Base-by-base conservation (phyloP, 2,329 filamentous ascomycete genomes). In the Nemania bipapillata region DNA sequence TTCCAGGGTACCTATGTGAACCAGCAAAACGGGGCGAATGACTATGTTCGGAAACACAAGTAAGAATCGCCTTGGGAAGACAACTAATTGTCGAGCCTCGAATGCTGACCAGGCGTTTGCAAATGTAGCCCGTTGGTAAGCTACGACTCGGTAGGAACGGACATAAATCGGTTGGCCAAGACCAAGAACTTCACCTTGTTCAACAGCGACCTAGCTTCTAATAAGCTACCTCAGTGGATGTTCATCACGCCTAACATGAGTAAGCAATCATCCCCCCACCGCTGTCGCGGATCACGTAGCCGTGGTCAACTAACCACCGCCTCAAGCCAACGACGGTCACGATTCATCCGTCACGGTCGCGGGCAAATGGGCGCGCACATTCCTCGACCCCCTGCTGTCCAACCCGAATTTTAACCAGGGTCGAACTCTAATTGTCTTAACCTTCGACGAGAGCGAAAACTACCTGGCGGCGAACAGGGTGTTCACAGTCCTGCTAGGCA, bases 21-120 rank as follows among this genome's bases (percentile, higher is more conserved):
- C 71, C 85, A 85, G 65, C 74, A 85, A 70, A 88, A 83, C 0
- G 82, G 82, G 3, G 82, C 84, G 28, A 87, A 90, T 69, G 85
- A 86, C 78, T 91, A 91, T 74, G 88, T 90, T 35, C 85, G 89
- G 64, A 91, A 91, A 79, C 89, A 90, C 78, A 89, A 90, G 77
- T 85, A 35, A 17, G n/a, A 28, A 6, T 20, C 28, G 22, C 17
- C 20, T 32, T 28, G 30, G 2, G 53, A 15, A 35, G 11, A 52
- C 2, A n/a, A 12, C 35, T n/a, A 8, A 17, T 20, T 15, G 32
- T 22, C 1, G 24, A 30, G 24, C n/a, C 30, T 47, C 15, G 4
- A 7, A 24, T 1, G 17, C 65, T 68, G 11, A 68, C 50, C 11
- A 40, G 40, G 26, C 11, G 53, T 47, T 58, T 42, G 42, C 8